phyloP scores from a whole-genome alignment of 2,329 filamentous ascomycete genomes.

The Cyclaneusma minus region DNA sequence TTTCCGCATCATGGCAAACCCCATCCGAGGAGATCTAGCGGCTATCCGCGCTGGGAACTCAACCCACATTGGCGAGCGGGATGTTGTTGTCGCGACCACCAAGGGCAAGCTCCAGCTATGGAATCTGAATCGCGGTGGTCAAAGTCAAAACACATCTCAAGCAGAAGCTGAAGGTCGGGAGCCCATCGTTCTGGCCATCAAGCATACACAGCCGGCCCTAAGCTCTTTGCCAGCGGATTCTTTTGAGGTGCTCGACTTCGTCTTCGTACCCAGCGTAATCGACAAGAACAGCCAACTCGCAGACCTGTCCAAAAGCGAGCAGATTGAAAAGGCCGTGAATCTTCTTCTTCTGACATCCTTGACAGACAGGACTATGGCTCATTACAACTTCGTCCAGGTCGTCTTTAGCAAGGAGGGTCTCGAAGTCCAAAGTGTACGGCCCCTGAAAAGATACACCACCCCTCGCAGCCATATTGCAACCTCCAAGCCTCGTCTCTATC shows the following conservation, averaged over 20 bases:
- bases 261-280: slow-evolving; percentile 42
- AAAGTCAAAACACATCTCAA: slow-evolving; percentile 63
- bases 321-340: slow-evolving; percentile 34
- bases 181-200: slow-evolving; percentile 45
- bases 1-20: slow-evolving; percentile 62
- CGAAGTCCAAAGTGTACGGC: slow-evolving; percentile 50
- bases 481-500: slow-evolving; percentile 50
- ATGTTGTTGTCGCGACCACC: slow-evolving; percentile 64
- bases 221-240: slow-evolving; percentile 36
- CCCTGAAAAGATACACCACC: slow-evolving; percentile 48
- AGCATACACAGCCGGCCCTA: slow-evolving; percentile 32
- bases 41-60: slow-evolving; percentile 64
- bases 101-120: slow-evolving; percentile 70
- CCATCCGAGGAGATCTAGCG: slow-evolving; percentile 64
- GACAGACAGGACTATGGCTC: slow-evolving; percentile 32
- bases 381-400: slow-evolving; percentile 65
- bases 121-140: slow-evolving; percentile 79
- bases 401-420: slow-evolving; percentile 37
- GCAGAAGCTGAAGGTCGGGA: slow-evolving; percentile 57
- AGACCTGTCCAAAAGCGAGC: slow-evolving; percentile 26
- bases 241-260: slow-evolving; percentile 67
- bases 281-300: slow-evolving; percentile 35
- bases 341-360: slow-evolving; percentile 47
- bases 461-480: slow-evolving; percentile 22
- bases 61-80: slow-evolving; percentile 64